Evolutionary conservation across 768 basidiomycete genomes (phyloP), one percentile per base, ranked within the genome.

Genomic region (Suillus lakei): DNA sequence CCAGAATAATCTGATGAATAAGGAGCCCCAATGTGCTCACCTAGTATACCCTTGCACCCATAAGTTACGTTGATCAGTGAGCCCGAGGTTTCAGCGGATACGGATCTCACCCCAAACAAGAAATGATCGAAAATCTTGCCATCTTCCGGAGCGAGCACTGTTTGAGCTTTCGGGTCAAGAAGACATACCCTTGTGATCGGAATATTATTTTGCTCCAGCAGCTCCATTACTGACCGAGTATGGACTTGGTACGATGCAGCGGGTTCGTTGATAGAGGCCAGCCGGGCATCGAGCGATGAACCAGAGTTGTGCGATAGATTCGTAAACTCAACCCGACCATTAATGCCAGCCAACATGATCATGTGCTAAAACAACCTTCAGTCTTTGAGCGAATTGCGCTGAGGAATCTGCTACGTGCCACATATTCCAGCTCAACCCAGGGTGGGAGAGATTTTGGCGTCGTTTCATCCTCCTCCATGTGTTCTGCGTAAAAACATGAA

Each of bases 361-460:
- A 97, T 98, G 74, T 97, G 94, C 87, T 95, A 73, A 21, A 59
- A 26, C 18, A 59, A 21, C 18, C 3, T 18, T 41, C 7, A n/a
- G 59, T 44, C 15, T 41, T 63, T 34, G 66, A 65, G 62, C 41
- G 53, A 68, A 54, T 65, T 36, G 26, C 12, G 12, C 26, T 59
- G 58, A 59, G 4, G 36, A 12, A 3, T 16, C 28, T n/a, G 15
- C 5, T 41, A 80, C 85, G 66, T 64, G 92, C 94, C 71, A 84
- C 83, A 74, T 96, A 98, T 83, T 98, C 97, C 55, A 98, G 86
- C 70, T 91, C 86, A 38, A 98, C 96, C 97, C 97, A 99, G 16
- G 86, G 88, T 26, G 92, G 92, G 48, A 94, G 85, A 4, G 91
- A 83, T 69, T 85, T 86, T 1, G 88, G 81, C 0, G 85, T 85